Base-by-base conservation (phyloP, 106 monocot genomes). In the Acorus gramineus region DNA sequence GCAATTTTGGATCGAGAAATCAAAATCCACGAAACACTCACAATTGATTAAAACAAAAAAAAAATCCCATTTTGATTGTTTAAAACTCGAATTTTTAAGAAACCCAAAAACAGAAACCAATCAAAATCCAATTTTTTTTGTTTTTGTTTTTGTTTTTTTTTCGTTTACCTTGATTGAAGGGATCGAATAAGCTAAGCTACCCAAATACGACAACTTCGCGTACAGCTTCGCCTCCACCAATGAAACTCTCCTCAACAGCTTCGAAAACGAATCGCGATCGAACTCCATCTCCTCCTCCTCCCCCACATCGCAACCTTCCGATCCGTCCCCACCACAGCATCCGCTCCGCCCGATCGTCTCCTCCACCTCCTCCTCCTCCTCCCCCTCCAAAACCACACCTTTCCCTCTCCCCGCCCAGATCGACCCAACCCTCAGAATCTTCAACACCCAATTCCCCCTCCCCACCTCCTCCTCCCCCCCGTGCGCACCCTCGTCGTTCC, bases 391-490 rank as follows among this genome's bases (percentile, higher is more conserved):
- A 42, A 51, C 13, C 46, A 58, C 53, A 47, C 50, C 56, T 49
- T 12, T 65, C 53, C 14, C 55, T 49, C 42, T 73, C 57, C 48
- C 59, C 2, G 58, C 43, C 60, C 55, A 66, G 6, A 66, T 52
- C 55, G 70, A 65, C 54, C 79, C 11, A 42, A 74, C 60, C 12
- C 74, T 53, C 55, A 80, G 69, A 8, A 80, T 80, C 61, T 70
- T 80, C 74, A 71, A n/a, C 3, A 80, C 69, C 79, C 79, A 80
- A 55, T 67, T 70, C 9, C 74, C 61, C 66, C 56, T 66, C 46
- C 46, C 47, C 2, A 50, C 45, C 46, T 42, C 50, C 55, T 65
- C 65, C 58, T 57, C 57, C 12, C 11, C 4, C 44, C 28, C 53
- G 45, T 7, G 4, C 7, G 44, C 70, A 2, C 2, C 53, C 53